These are phyloP conservation scores for Diutina catenulata DNA, from an alignment of 1,139 yeast genomes.

Conservation along the genomic window DNA sequence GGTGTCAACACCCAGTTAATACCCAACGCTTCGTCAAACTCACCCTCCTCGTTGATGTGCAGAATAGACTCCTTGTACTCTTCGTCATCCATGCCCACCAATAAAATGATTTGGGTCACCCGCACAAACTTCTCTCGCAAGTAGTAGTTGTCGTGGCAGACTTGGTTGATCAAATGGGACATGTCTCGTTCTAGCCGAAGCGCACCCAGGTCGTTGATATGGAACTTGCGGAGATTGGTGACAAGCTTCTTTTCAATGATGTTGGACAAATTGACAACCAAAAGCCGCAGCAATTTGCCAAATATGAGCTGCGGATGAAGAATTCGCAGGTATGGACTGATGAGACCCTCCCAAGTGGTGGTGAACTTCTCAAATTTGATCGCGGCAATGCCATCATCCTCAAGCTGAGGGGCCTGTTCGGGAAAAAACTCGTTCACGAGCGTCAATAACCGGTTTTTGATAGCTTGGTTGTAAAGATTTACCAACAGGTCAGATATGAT, in stretches of 20 bases:
- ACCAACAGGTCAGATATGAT: constrained; percentile 43
- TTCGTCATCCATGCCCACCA: constrained; percentile 77
- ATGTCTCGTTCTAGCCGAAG: constrained; percentile 77
- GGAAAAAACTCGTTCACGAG: constrained; percentile 45
- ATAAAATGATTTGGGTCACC: constrained; percentile 72
- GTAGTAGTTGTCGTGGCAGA: constrained; percentile 50
- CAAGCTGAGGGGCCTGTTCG: constrained; percentile 21
- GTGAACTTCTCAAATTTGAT: constrained; percentile 26
- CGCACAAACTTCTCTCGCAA: constrained; percentile 69
- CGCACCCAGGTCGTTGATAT: constrained; percentile 73
- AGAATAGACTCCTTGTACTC: constrained; percentile 24
- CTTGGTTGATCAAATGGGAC: constrained; percentile 57
- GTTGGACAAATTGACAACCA: constrained; percentile 40
- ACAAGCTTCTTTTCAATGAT: constrained; percentile 60
- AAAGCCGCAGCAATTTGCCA: constrained; percentile 34
- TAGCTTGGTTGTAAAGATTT: constrained; percentile 45
- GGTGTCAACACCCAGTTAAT: constrained; percentile 77
- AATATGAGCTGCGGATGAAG: constrained; percentile 39
- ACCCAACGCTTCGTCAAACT: constrained; percentile 23
- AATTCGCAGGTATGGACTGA: constrained; percentile 52
- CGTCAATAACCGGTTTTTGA: constrained; percentile 36
- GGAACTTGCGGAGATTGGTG: constrained; percentile 42
- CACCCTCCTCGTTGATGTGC: constrained; percentile 9
- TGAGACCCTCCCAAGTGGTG: constrained; percentile 50
- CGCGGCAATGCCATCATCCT: neutral